Base-by-base conservation (phyloP, 2,329 filamentous ascomycete genomes). In the Clarireedia homoeocarpa region DNA sequence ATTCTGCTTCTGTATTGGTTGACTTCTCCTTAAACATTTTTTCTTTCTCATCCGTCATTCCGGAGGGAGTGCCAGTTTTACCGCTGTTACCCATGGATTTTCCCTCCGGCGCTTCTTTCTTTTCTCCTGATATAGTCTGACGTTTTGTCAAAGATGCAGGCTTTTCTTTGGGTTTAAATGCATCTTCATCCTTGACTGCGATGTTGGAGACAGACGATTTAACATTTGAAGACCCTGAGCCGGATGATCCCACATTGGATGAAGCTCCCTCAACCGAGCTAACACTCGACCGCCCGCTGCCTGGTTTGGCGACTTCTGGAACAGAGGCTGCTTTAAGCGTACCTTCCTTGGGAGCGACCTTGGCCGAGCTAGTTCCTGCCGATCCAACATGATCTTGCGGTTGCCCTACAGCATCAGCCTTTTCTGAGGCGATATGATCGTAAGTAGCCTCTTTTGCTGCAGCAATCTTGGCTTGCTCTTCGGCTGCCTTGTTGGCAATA, bases 401-500 rank as follows among this genome's bases (percentile, higher is more conserved):
- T 40, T 17, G 15, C 7, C 27, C 34, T 10, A 53, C 23, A 27
- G 30, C 34, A 12, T 53, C 45, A 27, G 51, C 42, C 39, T 53
- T 53, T 1, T 34, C 42, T 20, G 48, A 23, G 14, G 51, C 51
- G 14, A 39, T 53, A 24, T 53, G 20, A 30, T 53, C 51, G 17
- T 42, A 42, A 20, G 14, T 51, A 5, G 40, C 40, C 34, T 39
- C 6, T 17, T 17, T 10, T 15, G 12, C 51, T 6, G 50, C 30
- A 24, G 48, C 45, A 23, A 39, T 27, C 27, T 52, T 51, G 17
- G 55, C 58, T 46, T 50, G 24, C 4, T 42, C 70, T 26, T 66
- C 66, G 54, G 53, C 55, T 15, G 55, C 60, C 53, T 75, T 73
- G 66, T 71, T 62, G 20, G 63, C 61, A 7, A 66, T 60, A 34